Base-by-base conservation (phyloP, 192 early-diverging fungal genomes). In the Chytriomyces confervae region DNA sequence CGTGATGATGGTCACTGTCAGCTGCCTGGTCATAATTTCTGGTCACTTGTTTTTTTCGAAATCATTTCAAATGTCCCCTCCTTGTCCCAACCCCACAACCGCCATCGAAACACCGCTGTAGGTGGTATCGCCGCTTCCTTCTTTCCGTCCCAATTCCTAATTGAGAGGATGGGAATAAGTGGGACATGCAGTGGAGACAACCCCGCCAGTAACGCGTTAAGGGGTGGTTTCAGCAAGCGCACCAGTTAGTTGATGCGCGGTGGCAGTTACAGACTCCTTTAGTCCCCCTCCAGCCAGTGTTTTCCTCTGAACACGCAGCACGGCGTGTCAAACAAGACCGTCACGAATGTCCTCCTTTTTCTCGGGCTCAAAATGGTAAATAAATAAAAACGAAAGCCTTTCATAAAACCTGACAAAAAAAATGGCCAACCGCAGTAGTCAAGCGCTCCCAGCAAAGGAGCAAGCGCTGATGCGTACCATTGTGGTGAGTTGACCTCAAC, bases 401-500 rank as follows among this genome's bases (percentile, higher is more conserved):
- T 24, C 64, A 65, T 36, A 43, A 69, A 69, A 48, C n/a, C 11
- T 13, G 2, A n/a, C n/a, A 69, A 69, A 69, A 69, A 65, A 27
- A 69, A 69, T 72, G 53, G 63, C 9, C 64, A 20, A 66, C n/a
- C 9, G 13, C 74, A 48, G 60, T 43, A 18, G 57, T 16, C 9
- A 36, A 2, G 36, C 36, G 36, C 85, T 94, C 24, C 92, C 93
- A 29, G 74, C 87, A 61, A 94, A 92, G 84, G 93, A 94, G 84
- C 82, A 84, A 43, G 86, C 90, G 71, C 66, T 91, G 49, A 92
- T 94, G 82, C 92, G 90, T 80, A 83, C 90, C 63, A 86, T 93
- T 75, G 79, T 92, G 81, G 93, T 92, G 86, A 77, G 83, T 75
- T 16, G 13, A 62, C n/a, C n/a, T 50, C 47, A 18, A 20, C 20